Evolutionary conservation across 2,329 filamentous ascomycete species (phyloP), one percentile per base, ranked within the genome.

Genomic region (Alternaria solani): DNA sequence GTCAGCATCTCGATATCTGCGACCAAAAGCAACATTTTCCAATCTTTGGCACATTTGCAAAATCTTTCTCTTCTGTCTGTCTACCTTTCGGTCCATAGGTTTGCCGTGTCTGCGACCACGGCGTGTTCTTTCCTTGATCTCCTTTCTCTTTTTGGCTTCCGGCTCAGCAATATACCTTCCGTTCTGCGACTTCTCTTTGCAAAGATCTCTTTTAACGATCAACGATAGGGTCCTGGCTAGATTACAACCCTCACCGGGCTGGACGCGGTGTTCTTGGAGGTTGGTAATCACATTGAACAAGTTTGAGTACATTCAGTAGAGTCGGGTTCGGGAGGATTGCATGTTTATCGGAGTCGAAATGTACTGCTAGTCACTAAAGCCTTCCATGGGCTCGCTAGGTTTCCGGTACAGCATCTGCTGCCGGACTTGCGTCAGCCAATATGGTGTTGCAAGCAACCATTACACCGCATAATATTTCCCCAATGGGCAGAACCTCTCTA

Each of bases 111-210:
- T 63, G 54, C 57, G 56, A 65, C 61, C 26, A 68, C 58, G 68
- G 66, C 67, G 57, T 66, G 54, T 61, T 57, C 56, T 62, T 51
- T 34, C 28, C 20, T 46, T 57, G 16, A 20, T 59, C 25, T 34
- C 20, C 51, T 55, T 46, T 23, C 59, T 63, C 20, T 5, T 30
- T 51, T 51, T n/a, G 52, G 53, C 53, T 46, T 55, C 8, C 25
- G 20, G 42, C 47, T 42, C 43, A 41, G 73, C 74, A 70, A 76
- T 76, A 77, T 77, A 77, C 75, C 74, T 75, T 63, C 58, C 62
- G 36, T 60, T 59, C 54, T 56, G 25, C 41, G 49, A 54, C 38
- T 48, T 62, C 62, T 51, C 59, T 52, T 59, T 48, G 44, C 61
- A 61, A 57, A 53, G 46, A 52, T 62, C 52, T 60, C 46, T 48